A percentile compares a stretch with the other conserved stretches of the same genome.
These are phyloP conservation scores for Aphanomyces astaci DNA, from an alignment of 352 stramenopile species.

Conservation along the genomic window DNA sequence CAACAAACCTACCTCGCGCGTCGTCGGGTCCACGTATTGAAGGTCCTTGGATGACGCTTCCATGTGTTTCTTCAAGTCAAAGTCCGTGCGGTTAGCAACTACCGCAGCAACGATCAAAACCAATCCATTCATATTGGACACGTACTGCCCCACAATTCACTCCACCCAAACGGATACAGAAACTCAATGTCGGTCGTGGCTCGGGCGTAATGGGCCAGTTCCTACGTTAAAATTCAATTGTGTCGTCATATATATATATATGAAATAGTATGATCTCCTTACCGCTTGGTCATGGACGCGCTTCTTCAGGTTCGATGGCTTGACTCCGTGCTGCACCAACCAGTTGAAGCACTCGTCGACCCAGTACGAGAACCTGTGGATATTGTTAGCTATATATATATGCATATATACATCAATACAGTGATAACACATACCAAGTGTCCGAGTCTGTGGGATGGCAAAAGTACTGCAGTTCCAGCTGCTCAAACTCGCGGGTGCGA, in stretches of 20 bases:
- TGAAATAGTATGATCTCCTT: no score
- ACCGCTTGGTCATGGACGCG: conserved; percentile 80
- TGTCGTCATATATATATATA: no score
- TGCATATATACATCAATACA: neutral
- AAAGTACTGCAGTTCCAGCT: conserved; percentile 92
- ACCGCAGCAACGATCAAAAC: neutral
- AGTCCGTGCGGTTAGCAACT: conserved; percentile 93
- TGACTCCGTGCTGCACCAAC: conserved; percentile 84
- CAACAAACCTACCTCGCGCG: conserved; percentile 33
- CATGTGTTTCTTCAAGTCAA: conserved; percentile 94
- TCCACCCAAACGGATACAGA: conserved; percentile 94
- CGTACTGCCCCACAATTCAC: conserved; percentile 90
- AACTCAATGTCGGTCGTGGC: conserved; percentile 97
- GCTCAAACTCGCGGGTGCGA: conserved; percentile 96
- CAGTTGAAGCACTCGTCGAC: conserved; percentile 88
- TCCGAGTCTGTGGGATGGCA: conserved; percentile 67
- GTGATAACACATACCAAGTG: conserved; percentile 36
- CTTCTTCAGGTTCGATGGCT: conserved; percentile 83
- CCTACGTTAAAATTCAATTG: no score
- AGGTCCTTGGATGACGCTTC: conserved; percentile 88
- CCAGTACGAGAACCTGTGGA: conserved; percentile 82
- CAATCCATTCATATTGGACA: neutral
- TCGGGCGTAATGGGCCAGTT: conserved; percentile 94
- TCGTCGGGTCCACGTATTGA: conserved; percentile 49
- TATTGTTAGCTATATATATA: no score